These are phyloP conservation scores for Leptomonas seymouri DNA, from an alignment of 208 protist genomes.

Conservation along the genomic window DNA sequence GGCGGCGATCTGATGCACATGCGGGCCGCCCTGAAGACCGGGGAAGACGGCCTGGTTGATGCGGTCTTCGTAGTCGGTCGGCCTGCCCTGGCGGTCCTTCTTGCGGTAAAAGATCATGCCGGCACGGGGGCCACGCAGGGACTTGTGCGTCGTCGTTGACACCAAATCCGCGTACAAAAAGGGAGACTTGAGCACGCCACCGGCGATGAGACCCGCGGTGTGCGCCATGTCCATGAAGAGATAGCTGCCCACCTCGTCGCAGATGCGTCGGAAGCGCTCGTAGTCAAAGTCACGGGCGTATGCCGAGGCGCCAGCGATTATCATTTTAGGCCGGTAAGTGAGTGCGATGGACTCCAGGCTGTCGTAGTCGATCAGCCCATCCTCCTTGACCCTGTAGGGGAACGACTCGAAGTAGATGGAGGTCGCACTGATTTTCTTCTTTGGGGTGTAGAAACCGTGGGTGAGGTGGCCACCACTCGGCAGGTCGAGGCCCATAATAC, in stretches of 20 bases:
- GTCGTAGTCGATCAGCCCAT: constrained; percentile 98
- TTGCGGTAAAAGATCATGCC: constrained; percentile 99
- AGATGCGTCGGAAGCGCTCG: constrained; percentile 83
- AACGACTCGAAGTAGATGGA: constrained; percentile 99
- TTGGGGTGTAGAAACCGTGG: constrained; percentile 98
- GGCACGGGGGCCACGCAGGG: constrained; percentile 97
- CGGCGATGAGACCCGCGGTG: constrained; percentile 94
- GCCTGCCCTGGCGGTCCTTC: constrained; percentile 64
- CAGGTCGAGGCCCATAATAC: constrained; percentile 98
- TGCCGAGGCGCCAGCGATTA: constrained; percentile 96
- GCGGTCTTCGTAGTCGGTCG: constrained; percentile 89
- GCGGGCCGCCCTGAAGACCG: constrained; percentile 97
- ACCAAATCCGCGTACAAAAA: constrained; percentile 99
- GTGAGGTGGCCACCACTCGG: constrained; percentile 95
- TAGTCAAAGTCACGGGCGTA: constrained; percentile 99
- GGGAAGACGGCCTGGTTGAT: constrained; percentile 99
- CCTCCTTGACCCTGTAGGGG: constrained; percentile 94
- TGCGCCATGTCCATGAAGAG: constrained; percentile 99
- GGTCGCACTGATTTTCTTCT: constrained; percentile 96
- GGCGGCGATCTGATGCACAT: constrained; percentile 98
- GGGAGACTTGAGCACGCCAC: constrained; percentile 79
- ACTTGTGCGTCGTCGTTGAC: constrained; percentile 99
- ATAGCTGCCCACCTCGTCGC: constrained; percentile 88
- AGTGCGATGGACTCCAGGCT: constrained; percentile 81
- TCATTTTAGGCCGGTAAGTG: constrained; percentile 96